Base-by-base conservation (phyloP, 208 protist species). In the Leishmania braziliensis region DNA sequence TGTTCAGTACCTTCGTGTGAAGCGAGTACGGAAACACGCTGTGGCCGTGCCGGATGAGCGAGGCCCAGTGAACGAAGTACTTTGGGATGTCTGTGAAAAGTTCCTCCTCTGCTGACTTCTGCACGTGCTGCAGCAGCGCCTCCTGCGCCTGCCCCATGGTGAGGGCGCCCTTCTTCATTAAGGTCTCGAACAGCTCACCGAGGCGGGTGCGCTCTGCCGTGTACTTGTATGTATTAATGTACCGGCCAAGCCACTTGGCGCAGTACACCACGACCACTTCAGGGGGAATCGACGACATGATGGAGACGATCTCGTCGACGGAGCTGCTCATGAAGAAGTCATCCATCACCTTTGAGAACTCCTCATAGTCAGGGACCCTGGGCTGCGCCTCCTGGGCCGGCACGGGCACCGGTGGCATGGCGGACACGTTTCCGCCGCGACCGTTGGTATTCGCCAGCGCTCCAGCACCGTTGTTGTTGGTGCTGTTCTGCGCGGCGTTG, bases 1-100 rank as follows among this genome's bases (percentile, higher is more conserved):
- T 89, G 79, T 92, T 87, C n/a, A 97, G 79, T 66, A 97, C 87
- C 53, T 84, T 83, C 9, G 88, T 95, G 88, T 97, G 90, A 36
- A 97, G 83, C 33, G 86, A 86, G 51, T 77, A 80, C 2, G 92
- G 86, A 71, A 97, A 95, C 66, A 95, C 87, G 39, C 81, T 84
- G 65, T 84, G 80, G 62, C 92, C 90, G 43, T 90, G 84, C 74
- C 88, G 89, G 78, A 97, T 88, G 51, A 97, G 87, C 54, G 81
- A 82, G n/a, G 91, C 89, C 92, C 90, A 97, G 84, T 92, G 85
- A 46, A 65, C 72, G 74, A 97, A 97, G 89, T 95, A 95, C 72
- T 87, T 90, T 20, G 93, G 93, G 63, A 90, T 78, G 43, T 97
- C 93, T 23, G 82, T 79, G 77, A 95, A 93, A 3, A 95, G 75